Evolutionary conservation across 2,329 filamentous ascomycete species (phyloP).

Genomic region (Fusarium nelsonii): DNA sequence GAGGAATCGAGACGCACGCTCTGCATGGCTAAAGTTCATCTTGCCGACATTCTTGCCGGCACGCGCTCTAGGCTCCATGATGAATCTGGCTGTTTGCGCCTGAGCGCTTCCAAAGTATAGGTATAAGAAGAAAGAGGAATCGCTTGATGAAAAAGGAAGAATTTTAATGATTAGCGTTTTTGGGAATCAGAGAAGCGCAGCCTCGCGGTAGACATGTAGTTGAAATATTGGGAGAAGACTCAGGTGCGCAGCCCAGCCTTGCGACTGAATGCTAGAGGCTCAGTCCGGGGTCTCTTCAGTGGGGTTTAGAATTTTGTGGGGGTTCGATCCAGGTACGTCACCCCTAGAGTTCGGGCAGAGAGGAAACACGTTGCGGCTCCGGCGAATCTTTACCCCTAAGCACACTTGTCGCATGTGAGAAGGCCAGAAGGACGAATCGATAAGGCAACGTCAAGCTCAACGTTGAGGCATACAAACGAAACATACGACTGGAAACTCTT

Average conservation of each 20-base stretch:
- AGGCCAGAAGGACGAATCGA: slow-evolving; percentile 19
- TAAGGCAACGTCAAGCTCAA: slow-evolving; percentile 22
- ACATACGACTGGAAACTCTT: neutral
- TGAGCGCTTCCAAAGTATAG: slow-evolving; percentile 15
- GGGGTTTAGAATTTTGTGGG: slow-evolving; percentile 42
- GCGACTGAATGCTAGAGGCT: slow-evolving; percentile 34
- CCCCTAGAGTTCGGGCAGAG: slow-evolving; percentile 11
- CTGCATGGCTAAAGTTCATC: slow-evolving; percentile 81
- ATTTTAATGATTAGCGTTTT: neutral
- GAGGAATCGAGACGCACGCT: slow-evolving; percentile 65
- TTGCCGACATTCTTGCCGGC: slow-evolving; percentile 84
- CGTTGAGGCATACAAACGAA: neutral
- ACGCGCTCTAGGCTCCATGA: slow-evolving; percentile 81
- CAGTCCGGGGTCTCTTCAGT: slow-evolving; percentile 29
- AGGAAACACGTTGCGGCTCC: slow-evolving; percentile 43
- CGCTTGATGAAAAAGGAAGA: neutral
- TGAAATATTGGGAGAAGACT: slow-evolving; percentile 29
- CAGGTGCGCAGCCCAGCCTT: slow-evolving; percentile 32
- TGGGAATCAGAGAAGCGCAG: slow-evolving; percentile 14
- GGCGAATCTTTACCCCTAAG: slow-evolving; percentile 57
- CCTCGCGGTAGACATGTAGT: slow-evolving; percentile 40
- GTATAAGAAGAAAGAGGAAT: neutral
- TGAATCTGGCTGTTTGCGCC: slow-evolving; percentile 46
- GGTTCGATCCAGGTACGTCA: slow-evolving; percentile 38
- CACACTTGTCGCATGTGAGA: slow-evolving; percentile 47